These are phyloP conservation scores for Jamesozyma rosinii DNA, from an alignment of 805 yeast species.

Conservation along the genomic window DNA sequence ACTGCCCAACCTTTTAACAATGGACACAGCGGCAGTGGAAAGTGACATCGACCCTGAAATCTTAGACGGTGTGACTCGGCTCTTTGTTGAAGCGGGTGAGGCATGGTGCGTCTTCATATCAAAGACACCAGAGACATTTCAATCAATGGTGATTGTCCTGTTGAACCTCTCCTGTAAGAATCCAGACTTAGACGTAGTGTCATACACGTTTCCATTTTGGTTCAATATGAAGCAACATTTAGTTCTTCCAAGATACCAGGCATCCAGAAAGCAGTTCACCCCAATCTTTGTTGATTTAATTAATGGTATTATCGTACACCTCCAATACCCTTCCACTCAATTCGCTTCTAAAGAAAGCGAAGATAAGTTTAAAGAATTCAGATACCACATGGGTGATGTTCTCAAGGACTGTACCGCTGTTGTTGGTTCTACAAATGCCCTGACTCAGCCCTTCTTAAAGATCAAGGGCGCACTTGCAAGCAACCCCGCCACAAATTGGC, in stretches of 20 bases:
- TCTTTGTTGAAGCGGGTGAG: constrained; percentile 89
- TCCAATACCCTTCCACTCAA: constrained; percentile 58
- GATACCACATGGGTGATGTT: constrained; percentile 98
- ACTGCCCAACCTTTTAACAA: constrained; percentile 28
- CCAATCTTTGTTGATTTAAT: constrained; percentile 21
- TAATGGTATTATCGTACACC: constrained; percentile 46
- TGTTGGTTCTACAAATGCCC: constrained; percentile 64
- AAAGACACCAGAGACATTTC: constrained; percentile 56
- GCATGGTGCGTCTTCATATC: constrained; percentile 88
- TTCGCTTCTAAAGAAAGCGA: constrained; percentile 74
- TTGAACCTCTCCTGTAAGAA: constrained; percentile 63
- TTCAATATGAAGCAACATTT: constrained; percentile 62
- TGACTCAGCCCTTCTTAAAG: constrained; percentile 58
- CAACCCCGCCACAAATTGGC: constrained; percentile 47
- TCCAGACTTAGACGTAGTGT: constrained; percentile 79
- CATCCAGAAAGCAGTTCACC: constrained; percentile 19
- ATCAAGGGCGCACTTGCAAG: constrained; percentile 37
- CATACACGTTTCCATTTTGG: constrained; percentile 91
- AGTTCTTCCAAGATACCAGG: constrained; percentile 26
- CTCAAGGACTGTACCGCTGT: constrained; percentile 90
- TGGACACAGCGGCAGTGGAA: constrained; percentile 18
- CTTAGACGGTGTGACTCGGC: constrained; percentile 59
- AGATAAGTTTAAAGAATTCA: constrained; percentile 85
- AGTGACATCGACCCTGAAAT: constrained; percentile 49
- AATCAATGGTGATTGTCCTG: constrained; percentile 63